Evolutionary conservation across 495 filamentous ascomycete species (phyloP).

Genomic region (Daldinia decipiens): DNA sequence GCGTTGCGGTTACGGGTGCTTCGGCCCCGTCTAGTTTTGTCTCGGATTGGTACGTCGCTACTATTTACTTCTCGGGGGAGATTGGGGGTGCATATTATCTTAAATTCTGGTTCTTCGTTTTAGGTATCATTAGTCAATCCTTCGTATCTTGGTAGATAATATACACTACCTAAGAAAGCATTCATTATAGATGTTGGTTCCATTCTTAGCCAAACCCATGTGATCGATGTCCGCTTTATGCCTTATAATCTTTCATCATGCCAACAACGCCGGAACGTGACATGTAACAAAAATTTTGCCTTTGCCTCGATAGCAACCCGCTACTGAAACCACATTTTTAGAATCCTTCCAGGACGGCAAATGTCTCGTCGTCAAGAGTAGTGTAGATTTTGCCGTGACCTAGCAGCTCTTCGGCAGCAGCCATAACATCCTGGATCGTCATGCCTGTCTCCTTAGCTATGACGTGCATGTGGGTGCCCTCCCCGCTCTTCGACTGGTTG

Average conservation of each 20-base stretch:
- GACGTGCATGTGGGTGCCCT: conserved; percentile 80
- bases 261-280: conserved; percentile 28
- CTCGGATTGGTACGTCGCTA: conserved; percentile 13
- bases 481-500: conserved; percentile 72
- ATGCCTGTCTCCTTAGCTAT: conserved; percentile 73
- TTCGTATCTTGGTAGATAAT: conserved; percentile 41
- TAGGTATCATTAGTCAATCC: conserved; percentile 45
- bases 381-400: conserved; percentile 81
- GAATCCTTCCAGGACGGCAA: conserved; percentile 71
- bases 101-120: conserved; percentile 23
- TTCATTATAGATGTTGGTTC: conserved; percentile 36
- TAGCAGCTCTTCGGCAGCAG: conserved; percentile 81
- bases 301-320: not conserved
- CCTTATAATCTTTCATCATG: conserved; percentile 21
- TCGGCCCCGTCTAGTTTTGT: conserved; percentile 17
- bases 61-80: conserved; percentile 19
- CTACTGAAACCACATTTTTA: not conserved
- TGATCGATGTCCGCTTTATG: conserved; percentile 23
- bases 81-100: conserved; percentile 3
- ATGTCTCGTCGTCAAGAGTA: conserved; percentile 88
- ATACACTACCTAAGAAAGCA: conserved; percentile 24
- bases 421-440: conserved; percentile 72
- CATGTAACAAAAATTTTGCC: conserved; percentile 8
- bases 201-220: conserved; percentile 19
- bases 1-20: conserved; percentile 17